phyloP scores from a whole-genome alignment of 192 early-diverging fungal genomes.

The Coemansia guatemalensis region DNA sequence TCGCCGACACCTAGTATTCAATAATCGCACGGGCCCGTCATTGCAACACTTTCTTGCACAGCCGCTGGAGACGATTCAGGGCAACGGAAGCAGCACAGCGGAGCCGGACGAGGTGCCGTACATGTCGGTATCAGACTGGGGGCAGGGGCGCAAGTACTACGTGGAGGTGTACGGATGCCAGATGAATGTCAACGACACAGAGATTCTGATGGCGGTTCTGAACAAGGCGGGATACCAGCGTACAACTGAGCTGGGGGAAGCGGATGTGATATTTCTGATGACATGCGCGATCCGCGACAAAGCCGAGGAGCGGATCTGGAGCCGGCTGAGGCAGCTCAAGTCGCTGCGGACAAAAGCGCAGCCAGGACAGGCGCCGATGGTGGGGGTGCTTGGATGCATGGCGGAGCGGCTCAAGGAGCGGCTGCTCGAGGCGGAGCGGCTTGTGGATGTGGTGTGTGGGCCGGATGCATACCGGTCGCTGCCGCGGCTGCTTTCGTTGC shows the following conservation, averaged over 20 bases:
- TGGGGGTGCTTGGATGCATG: slow-evolving; percentile 81
- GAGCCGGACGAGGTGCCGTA: slow-evolving; percentile 44
- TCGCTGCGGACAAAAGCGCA: slow-evolving; percentile 58
- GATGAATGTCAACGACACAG: slow-evolving; percentile 81
- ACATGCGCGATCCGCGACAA: slow-evolving; percentile 80
- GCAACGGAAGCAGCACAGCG: not conserved
- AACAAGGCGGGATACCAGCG: slow-evolving; percentile 65
- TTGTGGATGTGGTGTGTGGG: slow-evolving; percentile 76
- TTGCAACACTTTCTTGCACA: slow-evolving; percentile 53
- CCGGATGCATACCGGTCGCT: slow-evolving; percentile 76
- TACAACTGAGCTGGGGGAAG: slow-evolving; percentile 56
- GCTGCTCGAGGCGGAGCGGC: slow-evolving; percentile 64
- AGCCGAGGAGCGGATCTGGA: slow-evolving; percentile 74
- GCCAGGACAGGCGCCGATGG: slow-evolving; percentile 60
- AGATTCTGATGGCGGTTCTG: slow-evolving; percentile 74
- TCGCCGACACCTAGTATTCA: slow-evolving; percentile 43
- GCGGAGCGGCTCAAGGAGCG: slow-evolving; percentile 73
- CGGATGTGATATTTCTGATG: slow-evolving; percentile 71
- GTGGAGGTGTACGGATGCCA: slow-evolving; percentile 82
- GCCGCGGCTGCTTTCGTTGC: slow-evolving; percentile 69
- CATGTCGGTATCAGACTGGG: slow-evolving; percentile 53
- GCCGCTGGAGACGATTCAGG: slow-evolving; percentile 10
- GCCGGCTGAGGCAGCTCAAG: slow-evolving; percentile 58
- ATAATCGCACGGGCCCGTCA: slow-evolving; percentile 49
- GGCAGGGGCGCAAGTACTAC: slow-evolving; percentile 64